Base-by-base conservation (phyloP, 352 stramenopile species). In the Phytophthora rubi region DNA sequence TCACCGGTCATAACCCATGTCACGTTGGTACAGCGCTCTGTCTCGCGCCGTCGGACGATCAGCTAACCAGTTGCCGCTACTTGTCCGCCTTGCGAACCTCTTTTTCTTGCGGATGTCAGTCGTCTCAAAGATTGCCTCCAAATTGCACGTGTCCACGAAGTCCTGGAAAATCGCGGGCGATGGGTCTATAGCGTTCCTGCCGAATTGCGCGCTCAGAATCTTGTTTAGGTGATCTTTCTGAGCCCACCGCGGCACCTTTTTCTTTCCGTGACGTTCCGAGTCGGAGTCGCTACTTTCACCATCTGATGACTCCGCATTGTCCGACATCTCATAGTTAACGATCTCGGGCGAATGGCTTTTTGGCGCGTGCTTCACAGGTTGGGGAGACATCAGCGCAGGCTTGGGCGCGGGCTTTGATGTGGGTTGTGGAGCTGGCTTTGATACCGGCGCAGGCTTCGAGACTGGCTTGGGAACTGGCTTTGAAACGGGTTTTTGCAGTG, bases 81-180 rank as follows among this genome's bases (percentile, higher is more conserved):
- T 96, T 59, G 85, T 93, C n/a, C 89, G 80, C 42, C 85, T 79
- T 32, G 78, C 67, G 53, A 95, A 96, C 30, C 82, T 82, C 62
- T 91, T 92, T 71, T 94, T 93, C 65, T 94, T 94, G 2, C 70
- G 69, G 8, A 81, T 63, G 49, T 95, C 87, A 0, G 78, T 87
- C 6, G 87, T 79, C 63, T 96, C 76, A 47, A 95, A 95, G 32
- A 96, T 96, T 9, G 85, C 81, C 71, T 95, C 89, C 2, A 96
- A 52, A 62, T 96, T 88, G 64, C 89, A 96, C 4, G 85, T 89
- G 56, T 91, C 86, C 18, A 93, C 82, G 65, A 94, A 96, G 44
- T 96, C 89, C 9, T 82, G 80, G 59, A 96, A 96, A 65, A 95
- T 93, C 4, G 71, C 73, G 5, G 86, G 89, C n/a, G 86, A 91